Evolutionary conservation across 371 early-diverging fungal species (phyloP).

Genomic region (Mucor irregularis): DNA sequence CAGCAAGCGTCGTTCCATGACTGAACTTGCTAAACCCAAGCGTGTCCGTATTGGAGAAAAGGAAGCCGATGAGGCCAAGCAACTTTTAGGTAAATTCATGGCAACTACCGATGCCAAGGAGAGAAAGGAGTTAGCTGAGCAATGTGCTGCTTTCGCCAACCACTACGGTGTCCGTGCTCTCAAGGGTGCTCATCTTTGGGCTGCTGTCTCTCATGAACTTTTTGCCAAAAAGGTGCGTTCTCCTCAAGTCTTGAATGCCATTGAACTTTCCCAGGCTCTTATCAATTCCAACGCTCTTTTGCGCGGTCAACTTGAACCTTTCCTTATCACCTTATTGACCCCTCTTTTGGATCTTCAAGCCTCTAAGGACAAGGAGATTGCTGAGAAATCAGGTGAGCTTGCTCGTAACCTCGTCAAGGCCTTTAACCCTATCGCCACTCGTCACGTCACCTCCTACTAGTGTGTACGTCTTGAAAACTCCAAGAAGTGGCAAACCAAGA

Average conservation of each 20-base stretch:
- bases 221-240: constrained; percentile 73
- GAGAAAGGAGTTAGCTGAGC: constrained; percentile 36
- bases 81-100: constrained; percentile 32
- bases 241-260: constrained; percentile 65
- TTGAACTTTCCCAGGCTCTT: constrained; percentile 52
- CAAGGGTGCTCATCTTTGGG: constrained; percentile 56
- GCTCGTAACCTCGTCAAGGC: constrained; percentile 54
- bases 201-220: constrained; percentile 56
- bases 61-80: constrained; percentile 46
- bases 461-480: constrained; percentile 62
- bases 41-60: constrained; percentile 45
- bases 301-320: constrained; percentile 60
- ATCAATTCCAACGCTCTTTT: constrained; percentile 40
- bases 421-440: constrained; percentile 58
- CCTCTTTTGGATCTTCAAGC: constrained; percentile 64
- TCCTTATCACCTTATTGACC: constrained; percentile 55
- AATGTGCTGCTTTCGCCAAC: constrained; percentile 38
- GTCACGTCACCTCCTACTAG: constrained; percentile 56
- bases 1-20: constrained; percentile 33
- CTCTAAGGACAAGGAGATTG: constrained; percentile 64
- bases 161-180: constrained; percentile 60
- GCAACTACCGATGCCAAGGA: constrained; percentile 29
- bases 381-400: constrained; percentile 60
- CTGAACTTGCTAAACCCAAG: constrained; percentile 30
- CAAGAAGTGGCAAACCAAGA: constrained; percentile 80